These are phyloP conservation scores for Tuctoria greenei DNA, from an alignment of 176 grass and related monocot genomes.

Conservation along the genomic window DNA sequence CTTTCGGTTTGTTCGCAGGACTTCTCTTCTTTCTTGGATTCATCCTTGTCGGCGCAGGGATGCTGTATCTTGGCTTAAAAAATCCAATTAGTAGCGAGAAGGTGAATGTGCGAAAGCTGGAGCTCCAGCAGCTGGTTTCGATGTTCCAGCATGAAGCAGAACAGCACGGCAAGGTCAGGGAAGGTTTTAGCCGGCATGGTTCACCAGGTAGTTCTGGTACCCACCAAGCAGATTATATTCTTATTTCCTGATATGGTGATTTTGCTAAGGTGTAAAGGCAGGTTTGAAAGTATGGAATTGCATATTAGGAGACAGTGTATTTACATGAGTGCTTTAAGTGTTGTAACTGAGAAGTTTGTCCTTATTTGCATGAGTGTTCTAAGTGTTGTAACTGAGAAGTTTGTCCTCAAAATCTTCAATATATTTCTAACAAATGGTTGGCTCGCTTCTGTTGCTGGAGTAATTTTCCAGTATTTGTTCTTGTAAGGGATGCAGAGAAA, in stretches of 20 bases:
- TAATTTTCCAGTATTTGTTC: slow-evolving; percentile 4
- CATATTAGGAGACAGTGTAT: not conserved
- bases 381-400: slow-evolving; percentile 7
- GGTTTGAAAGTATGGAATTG: not conserved
- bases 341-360: slow-evolving; percentile 8
- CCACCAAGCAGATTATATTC: slow-evolving; percentile 55
- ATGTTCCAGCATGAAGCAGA: slow-evolving; percentile 95
- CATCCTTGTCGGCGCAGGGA: slow-evolving; percentile 57
- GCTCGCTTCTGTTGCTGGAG: not conserved
- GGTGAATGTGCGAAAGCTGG: slow-evolving; percentile 82
- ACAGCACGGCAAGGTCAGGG: slow-evolving; percentile 87
- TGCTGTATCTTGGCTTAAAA: slow-evolving; percentile 85
- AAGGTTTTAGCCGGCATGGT: slow-evolving; percentile 47
- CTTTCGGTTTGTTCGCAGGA: slow-evolving; percentile 73
- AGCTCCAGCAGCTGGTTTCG: slow-evolving; percentile 82
- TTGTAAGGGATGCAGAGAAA: not conserved
- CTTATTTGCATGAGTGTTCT: not conserved
- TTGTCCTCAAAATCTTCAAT: not conserved
- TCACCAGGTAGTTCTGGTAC: slow-evolving; percentile 27
- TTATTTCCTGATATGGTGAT: slow-evolving; percentile 43
- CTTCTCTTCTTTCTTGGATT: slow-evolving; percentile 68
- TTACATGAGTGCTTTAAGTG: not conserved
- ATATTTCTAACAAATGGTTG: not conserved
- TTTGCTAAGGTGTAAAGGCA: not conserved
- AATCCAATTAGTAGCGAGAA: slow-evolving; percentile 74